A percentile compares a stretch with the other conserved stretches of the same genome.
phyloP scores from a whole-genome alignment of 176 grass and related monocot genomes.

The Areca catechu region DNA sequence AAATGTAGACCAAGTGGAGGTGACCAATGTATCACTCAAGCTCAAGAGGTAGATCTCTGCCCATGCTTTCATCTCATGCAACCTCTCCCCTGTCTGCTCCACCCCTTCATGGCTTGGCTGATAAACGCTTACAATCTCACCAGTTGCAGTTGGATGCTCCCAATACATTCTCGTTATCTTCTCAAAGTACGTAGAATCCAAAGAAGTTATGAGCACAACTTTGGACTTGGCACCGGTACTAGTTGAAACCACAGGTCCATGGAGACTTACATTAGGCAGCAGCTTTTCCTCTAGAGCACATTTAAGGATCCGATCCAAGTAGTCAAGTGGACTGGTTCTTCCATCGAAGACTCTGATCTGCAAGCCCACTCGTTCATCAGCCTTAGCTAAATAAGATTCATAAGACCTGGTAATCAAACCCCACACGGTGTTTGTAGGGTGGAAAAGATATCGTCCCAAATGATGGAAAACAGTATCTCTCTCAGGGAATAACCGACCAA shows the following conservation, averaged over 20 bases:
- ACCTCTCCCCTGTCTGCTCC: conserved; percentile 39
- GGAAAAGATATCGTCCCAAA: conserved; percentile 55
- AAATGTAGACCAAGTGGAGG: too few relatives aligned
- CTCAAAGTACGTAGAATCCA: conserved; percentile 46
- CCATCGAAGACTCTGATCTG: conserved; percentile 48
- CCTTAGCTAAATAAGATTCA: conserved; percentile 38
- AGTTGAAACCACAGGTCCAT: not conserved
- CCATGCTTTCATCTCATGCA: conserved; percentile 40
- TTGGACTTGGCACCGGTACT: conserved; percentile 17
- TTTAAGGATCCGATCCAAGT: conserved; percentile 37
- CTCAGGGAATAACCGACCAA: conserved; percentile 47
- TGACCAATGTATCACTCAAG: too few relatives aligned
- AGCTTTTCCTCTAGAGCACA: conserved; percentile 40
- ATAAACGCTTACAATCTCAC: conserved; percentile 37
- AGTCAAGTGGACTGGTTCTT: conserved; percentile 33
- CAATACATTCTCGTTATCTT: conserved; percentile 46
- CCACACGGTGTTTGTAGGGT: conserved; percentile 70
- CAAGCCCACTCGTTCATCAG: conserved; percentile 48
- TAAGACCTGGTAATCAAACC: conserved; percentile 34
- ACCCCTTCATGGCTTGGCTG: conserved; percentile 48
- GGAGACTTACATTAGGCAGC: conserved; percentile 18
- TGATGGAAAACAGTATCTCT: conserved; percentile 70
- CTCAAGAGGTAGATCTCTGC: too few relatives aligned
- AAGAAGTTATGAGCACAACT: conserved; percentile 41
- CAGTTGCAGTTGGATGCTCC: conserved; percentile 25